A percentile compares a stretch with the other conserved stretches of the same genome.
Conservation (phyloP, 495 filamentous ascomycete genomes). For the Cercophora newfieldiana region DNA sequence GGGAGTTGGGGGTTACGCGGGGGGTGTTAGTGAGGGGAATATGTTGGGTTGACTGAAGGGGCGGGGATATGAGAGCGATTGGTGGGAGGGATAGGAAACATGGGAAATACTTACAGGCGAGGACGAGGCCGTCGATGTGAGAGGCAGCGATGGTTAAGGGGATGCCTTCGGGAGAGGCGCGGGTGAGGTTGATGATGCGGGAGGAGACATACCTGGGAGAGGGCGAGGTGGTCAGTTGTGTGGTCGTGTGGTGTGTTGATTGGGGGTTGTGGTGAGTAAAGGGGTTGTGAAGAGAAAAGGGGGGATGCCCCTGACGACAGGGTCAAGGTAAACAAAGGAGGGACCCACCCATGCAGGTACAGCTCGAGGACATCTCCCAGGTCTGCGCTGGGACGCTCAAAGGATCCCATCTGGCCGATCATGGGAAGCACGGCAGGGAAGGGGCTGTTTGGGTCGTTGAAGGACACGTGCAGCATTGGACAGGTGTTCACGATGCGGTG, state of each 20-base stretch:
- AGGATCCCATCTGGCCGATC: slow-evolving; percentile 83
- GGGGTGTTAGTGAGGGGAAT: no score
- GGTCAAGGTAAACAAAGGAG: not conserved
- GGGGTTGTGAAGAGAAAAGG: not conserved
- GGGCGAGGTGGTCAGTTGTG: not conserved
- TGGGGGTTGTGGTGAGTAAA: not conserved
- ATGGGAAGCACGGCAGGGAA: slow-evolving; percentile 83
- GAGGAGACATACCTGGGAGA: slow-evolving; percentile 64
- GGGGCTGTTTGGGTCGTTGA: slow-evolving; percentile 62
- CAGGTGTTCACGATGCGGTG: slow-evolving; percentile 77
- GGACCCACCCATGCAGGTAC: slow-evolving; percentile 71
- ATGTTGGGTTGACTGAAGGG: no score
- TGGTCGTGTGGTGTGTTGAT: not conserved
- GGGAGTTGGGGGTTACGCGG: slow-evolving; percentile 76
- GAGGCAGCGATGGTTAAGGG: slow-evolving; percentile 66
- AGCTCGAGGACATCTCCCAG: slow-evolving; percentile 69
- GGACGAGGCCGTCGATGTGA: slow-evolving; percentile 69
- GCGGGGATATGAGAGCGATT: no score
- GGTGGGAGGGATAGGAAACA: no score
- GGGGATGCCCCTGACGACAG: not conserved
- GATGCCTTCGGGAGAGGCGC: slow-evolving; percentile 48
- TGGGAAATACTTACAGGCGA: no score
- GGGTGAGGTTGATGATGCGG: slow-evolving; percentile 70
- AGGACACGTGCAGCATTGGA: slow-evolving; percentile 82
- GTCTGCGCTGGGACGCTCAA: slow-evolving; percentile 60